Evolutionary conservation across 495 filamentous ascomycete species (phyloP).

Genomic region (Friedmanniomyces endolithicus): DNA sequence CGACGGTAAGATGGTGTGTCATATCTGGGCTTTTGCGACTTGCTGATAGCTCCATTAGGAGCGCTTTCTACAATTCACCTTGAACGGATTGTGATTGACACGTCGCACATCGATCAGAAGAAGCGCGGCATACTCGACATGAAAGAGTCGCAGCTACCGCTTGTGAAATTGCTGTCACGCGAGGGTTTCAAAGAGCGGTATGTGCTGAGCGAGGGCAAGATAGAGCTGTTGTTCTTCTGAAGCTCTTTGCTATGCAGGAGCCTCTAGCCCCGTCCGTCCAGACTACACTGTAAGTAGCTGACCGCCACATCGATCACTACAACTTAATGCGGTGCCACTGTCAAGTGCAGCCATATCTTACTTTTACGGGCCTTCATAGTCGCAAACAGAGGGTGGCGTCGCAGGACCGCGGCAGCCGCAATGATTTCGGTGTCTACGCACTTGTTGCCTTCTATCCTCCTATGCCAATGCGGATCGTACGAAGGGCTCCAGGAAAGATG

Average conservation of each 20-base stretch:
- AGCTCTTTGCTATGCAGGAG: neutral
- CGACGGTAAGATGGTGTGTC: conserved; percentile 42
- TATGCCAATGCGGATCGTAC: too few relatives aligned
- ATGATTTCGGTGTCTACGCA: too few relatives aligned
- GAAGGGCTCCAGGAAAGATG: too few relatives aligned
- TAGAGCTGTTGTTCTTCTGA: conserved; percentile 49
- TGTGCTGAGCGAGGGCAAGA: conserved; percentile 34
- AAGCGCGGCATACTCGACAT: conserved; percentile 86
- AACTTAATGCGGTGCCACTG: too few relatives aligned
- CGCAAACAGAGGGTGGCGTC: too few relatives aligned
- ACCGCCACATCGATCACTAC: too few relatives aligned
- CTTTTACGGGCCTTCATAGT: too few relatives aligned
- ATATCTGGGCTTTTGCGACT: neutral
- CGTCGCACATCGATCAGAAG: conserved; percentile 82
- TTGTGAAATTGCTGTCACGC: conserved; percentile 55
- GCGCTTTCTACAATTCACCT: conserved; percentile 55
- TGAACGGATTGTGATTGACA: conserved; percentile 73
- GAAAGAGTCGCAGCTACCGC: conserved; percentile 70
- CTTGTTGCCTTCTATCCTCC: too few relatives aligned
- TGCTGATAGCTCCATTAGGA: neutral
- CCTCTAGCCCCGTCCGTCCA: neutral
- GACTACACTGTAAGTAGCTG: neutral
- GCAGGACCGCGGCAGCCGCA: too few relatives aligned
- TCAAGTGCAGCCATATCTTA: too few relatives aligned
- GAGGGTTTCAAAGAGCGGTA: conserved; percentile 60